Base-by-base conservation (phyloP, 805 yeast genomes). In the Blastobotrys americana region DNA sequence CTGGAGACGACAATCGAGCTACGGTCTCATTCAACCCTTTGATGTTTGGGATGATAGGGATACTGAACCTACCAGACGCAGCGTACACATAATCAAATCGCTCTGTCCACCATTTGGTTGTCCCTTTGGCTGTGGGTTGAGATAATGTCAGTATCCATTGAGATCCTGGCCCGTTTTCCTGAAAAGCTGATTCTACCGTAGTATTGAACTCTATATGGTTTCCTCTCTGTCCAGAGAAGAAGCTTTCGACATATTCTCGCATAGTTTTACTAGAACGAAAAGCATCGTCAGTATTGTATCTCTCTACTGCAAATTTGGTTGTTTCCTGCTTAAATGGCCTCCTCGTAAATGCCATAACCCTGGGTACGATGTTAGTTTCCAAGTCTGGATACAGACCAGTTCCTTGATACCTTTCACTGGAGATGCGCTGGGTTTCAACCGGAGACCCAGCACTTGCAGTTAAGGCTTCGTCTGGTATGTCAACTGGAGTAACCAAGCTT, bases 31-130 rank as follows among this genome's bases (percentile, higher is more conserved):
- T 60, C 20, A 81, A 56, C 1, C 87, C 86, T 2, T 60, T 57
- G 39, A 73, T 69, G 17, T 68, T 60, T 2, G 88, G 87, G 41
- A 74, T 61, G 48, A 55, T 68, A 0, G 89, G 88, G 18, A 71
- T 65, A 42, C 78, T 75, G 58, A 72, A 78, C 45, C 76, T 76
- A 1, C 89, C 89, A 8, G 72, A 65, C 3, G 86, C 81, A 9
- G 80, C 63, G 4, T 76, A 73, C 8, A 82, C 73, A 9, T 76
- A 83, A 56, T 82, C 87, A 53, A 72, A 76, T 31, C 56, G 8
- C 28, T 45, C 51, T n/a, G 43, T 18, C 46, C 47, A 66, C 70
- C 70, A 66, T 41, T 55, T 52, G 18, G 55, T 60, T 8, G 31
- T 33, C 4, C 17, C n/a, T 16, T 16, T 35, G 4, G 13, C 39